phyloP scores from a whole-genome alignment of 2,329 filamentous ascomycete genomes.

The Elsinoe fawcettii region DNA sequence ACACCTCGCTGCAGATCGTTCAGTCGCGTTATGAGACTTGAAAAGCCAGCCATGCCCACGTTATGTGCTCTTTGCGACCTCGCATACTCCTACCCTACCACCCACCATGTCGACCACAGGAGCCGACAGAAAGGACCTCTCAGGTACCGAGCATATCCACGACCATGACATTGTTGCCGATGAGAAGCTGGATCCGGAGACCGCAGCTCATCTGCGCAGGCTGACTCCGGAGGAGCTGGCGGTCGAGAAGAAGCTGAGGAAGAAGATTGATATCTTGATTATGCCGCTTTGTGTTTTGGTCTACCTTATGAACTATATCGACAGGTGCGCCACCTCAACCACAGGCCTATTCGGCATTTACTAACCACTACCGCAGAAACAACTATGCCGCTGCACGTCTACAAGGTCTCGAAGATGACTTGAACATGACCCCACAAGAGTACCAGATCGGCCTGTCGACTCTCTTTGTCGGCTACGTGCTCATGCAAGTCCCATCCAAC shows the following conservation, averaged over 20 bases:
- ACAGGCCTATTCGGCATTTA: not conserved
- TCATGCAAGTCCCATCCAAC: slow-evolving; percentile 42
- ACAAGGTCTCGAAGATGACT: slow-evolving; percentile 55
- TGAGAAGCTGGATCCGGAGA: slow-evolving; percentile 18
- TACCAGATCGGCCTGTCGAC: slow-evolving; percentile 55
- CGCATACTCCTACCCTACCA: not conserved
- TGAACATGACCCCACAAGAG: slow-evolving; percentile 48
- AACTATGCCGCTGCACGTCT: slow-evolving; percentile 60
- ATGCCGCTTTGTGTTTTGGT: slow-evolving; percentile 65
- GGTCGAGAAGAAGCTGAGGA: slow-evolving; percentile 51
- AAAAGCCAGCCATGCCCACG: not conserved
- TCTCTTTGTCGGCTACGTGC: slow-evolving; percentile 51
- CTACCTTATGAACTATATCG: slow-evolving; percentile 66
- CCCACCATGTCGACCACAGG: slow-evolving; percentile 5
- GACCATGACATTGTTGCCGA: slow-evolving; percentile 23
- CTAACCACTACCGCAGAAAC: slow-evolving; percentile 30
- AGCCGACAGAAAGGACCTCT: slow-evolving; percentile 2
- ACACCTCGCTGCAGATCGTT: slow-evolving; percentile 11
- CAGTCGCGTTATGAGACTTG: not conserved
- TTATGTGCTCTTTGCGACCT: not conserved
- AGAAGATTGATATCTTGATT: slow-evolving; percentile 63
- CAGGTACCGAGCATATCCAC: slow-evolving; percentile 20
- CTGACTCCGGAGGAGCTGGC: slow-evolving; percentile 28
- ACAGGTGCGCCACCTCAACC: slow-evolving; percentile 27
- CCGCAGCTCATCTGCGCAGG: slow-evolving; percentile 22